Evolutionary conservation across 371 early-diverging fungal genomes (phyloP).

Genomic region (Amoeboaphelidium protococcarum): DNA sequence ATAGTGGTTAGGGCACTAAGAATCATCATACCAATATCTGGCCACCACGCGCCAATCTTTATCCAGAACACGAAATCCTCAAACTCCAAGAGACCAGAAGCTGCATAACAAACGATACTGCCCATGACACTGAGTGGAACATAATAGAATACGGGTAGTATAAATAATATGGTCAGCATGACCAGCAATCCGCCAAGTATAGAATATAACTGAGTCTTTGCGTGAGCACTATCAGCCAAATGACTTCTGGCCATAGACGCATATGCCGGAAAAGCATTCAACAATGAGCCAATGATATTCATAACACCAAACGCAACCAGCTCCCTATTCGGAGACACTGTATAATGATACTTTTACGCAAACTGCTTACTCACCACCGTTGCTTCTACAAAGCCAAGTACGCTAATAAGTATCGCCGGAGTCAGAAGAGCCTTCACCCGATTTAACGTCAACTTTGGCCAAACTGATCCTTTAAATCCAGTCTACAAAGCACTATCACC

Average conservation of each 20-base stretch:
- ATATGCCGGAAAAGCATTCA: slow-evolving; percentile 64
- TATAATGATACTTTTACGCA: slow-evolving; percentile 54
- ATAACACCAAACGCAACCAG: slow-evolving; percentile 67
- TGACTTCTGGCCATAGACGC: slow-evolving; percentile 67
- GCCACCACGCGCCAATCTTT: slow-evolving; percentile 34
- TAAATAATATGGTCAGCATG: slow-evolving; percentile 37
- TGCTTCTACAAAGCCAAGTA: slow-evolving; percentile 68
- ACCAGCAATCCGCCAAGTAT: slow-evolving; percentile 47
- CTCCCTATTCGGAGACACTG: slow-evolving; percentile 73
- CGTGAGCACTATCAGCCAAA: slow-evolving; percentile 74
- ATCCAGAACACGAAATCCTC: slow-evolving; percentile 56
- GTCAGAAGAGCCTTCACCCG: not conserved
- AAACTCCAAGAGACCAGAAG: slow-evolving; percentile 42
- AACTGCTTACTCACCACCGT: slow-evolving; percentile 70
- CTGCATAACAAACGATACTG: slow-evolving; percentile 62
- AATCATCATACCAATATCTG: slow-evolving; percentile 43
- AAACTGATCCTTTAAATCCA: not conserved
- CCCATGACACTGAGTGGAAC: slow-evolving; percentile 61
- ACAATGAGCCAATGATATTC: slow-evolving; percentile 49
- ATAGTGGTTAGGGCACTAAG: slow-evolving; percentile 58
- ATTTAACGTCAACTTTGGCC: not conserved
- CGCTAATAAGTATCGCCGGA: not conserved
- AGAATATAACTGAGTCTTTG: slow-evolving; percentile 60
- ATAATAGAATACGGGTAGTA: slow-evolving; percentile 54
- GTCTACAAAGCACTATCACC: slow-evolving; percentile 27